Evolutionary conservation across 1,284 basidiomycete genomes (phyloP).

Genomic region (Gomphus bonarii): DNA sequence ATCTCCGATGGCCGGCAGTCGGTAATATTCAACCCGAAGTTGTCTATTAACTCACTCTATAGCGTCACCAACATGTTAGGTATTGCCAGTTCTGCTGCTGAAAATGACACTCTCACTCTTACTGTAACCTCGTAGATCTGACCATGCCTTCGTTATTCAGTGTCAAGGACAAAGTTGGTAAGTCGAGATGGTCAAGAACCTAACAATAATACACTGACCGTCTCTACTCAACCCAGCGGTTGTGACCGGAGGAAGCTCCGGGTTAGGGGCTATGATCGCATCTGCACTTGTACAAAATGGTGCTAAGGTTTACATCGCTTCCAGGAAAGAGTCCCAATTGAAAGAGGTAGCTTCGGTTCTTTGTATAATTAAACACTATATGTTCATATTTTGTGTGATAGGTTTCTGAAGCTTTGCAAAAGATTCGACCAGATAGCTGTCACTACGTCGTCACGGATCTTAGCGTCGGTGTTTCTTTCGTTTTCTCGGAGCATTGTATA

Average conservation of each 20-base stretch:
- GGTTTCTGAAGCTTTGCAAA: slow-evolving; percentile 51
- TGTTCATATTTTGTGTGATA: slow-evolving; percentile 20
- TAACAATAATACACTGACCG: slow-evolving; percentile 2
- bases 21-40: too few relatives aligned
- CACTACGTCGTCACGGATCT: slow-evolving; percentile 69
- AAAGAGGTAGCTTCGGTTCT: slow-evolving; percentile 43
- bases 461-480: slow-evolving; percentile 33
- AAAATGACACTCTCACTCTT: not conserved
- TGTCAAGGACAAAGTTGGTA: slow-evolving; percentile 68
- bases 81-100: not conserved
- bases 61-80: not conserved
- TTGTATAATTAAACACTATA: not conserved
- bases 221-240: slow-evolving; percentile 37
- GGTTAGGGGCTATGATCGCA: slow-evolving; percentile 76
- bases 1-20: too few relatives aligned
- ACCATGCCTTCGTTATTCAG: slow-evolving; percentile 52
- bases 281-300: slow-evolving; percentile 74
- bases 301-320: slow-evolving; percentile 79
- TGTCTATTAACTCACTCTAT: too few relatives aligned
- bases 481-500: not conserved
- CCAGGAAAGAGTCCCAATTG: slow-evolving; percentile 68
- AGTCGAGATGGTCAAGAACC: slow-evolving; percentile 15
- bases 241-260: slow-evolving; percentile 72
- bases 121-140: slow-evolving; percentile 36
- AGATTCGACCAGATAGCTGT: slow-evolving; percentile 46